Conservation (phyloP, 1,284 basidiomycete species). For the Cystobasidiaceae sp. region DNA sequence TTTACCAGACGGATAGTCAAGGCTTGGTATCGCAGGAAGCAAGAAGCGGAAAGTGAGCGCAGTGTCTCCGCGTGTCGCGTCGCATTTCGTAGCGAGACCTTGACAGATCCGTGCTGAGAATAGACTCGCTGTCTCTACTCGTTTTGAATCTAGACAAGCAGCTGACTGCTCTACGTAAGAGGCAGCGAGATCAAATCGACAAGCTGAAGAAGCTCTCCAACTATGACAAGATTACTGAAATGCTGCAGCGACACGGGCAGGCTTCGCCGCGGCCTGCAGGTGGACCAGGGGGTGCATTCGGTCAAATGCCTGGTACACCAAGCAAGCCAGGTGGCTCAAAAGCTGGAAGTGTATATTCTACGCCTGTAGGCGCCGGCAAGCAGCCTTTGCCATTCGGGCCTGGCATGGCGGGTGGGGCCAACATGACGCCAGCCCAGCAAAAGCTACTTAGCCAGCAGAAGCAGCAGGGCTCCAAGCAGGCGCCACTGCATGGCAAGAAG, state of each 20-base stretch:
- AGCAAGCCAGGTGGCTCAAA: not conserved
- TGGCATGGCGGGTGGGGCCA: not conserved
- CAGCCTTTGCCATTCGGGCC: not conserved
- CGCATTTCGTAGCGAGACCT: too few relatives aligned
- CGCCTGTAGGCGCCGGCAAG: conserved; percentile 1
- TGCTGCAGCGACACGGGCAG: conserved; percentile 88
- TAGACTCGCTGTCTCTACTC: not conserved
- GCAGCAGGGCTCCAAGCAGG: too few relatives aligned
- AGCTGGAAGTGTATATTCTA: conserved; percentile 8
- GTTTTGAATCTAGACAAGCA: conserved; percentile 69
- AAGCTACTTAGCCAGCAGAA: conserved; percentile 2
- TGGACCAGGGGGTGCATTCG: too few relatives aligned
- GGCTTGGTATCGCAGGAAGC: conserved; percentile 78
- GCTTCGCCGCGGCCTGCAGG: conserved; percentile 7
- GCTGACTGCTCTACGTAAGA: conserved; percentile 66
- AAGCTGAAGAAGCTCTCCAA: conserved; percentile 97
- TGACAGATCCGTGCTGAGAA: not conserved
- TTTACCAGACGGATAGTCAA: conserved; percentile 76
- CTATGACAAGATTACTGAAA: conserved; percentile 82
- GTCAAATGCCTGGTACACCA: not conserved
- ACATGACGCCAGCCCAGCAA: conserved; percentile 19
- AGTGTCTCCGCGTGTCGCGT: too few relatives aligned
- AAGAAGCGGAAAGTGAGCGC: conserved; percentile 78
- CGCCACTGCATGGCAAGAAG: not conserved
- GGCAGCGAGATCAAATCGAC: conserved; percentile 81